Base-by-base conservation (phyloP, 441 rosid genomes). In the Jatropha multifida region DNA sequence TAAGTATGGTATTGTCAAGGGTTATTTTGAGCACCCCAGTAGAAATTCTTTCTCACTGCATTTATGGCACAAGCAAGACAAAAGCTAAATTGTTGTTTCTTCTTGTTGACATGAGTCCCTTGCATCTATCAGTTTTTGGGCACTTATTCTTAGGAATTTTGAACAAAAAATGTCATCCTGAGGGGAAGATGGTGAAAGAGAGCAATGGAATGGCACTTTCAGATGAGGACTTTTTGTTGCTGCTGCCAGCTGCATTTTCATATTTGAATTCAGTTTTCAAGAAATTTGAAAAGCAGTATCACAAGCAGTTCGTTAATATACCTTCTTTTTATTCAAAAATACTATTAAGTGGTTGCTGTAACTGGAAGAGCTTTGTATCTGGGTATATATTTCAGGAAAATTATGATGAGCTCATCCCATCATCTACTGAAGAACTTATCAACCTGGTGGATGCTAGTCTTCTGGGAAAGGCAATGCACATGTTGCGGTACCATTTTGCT, bases 121-220 rank as follows among this genome's bases (percentile, higher is more conserved):
- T 87, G 84, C 97, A 91, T 85, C 74, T 82, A 72, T 87, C 94
- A 51, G 80, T 86, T 74, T 91, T 90, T 81, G 98, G 97, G 74
- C 71, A 82, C 77, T 77, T 82, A 54, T 81, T 89, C 73, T 75
- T 62, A 69, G 74, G 85, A 74, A 79, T 76, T 83, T 49, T 87
- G 77, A 80, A 77, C 48, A 65, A 78, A 72, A 73, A 83, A 56
- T 64, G 44, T 42, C 69, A 70, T 73, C 55, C 54, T 20, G 48
- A 65, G 69, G 81, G 68, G 55, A 78, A 54, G 77, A 64, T 55
- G 69, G 61, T 67, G 68, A 68, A 72, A 58, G 80, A 67, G 51
- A 65, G 68, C 52, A 60, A 78, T 79, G 81, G 60, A 73, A 62
- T 56, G 74, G 71, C 82, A 65, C 83, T 89, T 81, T 86, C 94